Percentiles rank a stretch among this genome's conserved stretches.
These are phyloP conservation scores for Cinnamomum chago DNA, from an alignment of 164 flowering plant species.

Conservation along the genomic window DNA sequence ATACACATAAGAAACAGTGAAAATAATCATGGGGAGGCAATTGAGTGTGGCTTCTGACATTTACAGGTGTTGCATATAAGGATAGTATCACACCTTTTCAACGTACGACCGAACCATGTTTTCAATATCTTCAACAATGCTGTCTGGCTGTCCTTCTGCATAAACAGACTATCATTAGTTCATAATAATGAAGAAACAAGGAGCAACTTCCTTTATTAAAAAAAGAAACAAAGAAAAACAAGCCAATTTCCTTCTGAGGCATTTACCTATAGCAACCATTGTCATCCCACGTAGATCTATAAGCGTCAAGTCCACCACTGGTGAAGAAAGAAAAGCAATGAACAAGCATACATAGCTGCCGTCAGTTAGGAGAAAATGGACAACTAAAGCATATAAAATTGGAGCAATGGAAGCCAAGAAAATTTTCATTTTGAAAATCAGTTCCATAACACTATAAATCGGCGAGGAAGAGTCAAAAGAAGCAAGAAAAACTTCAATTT, in stretches of 20 bases:
- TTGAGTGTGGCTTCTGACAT: constrained; percentile 1
- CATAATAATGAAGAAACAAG: neutral
- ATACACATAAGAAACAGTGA: neutral
- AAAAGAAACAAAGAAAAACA: neutral
- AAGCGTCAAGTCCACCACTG: constrained; percentile 87
- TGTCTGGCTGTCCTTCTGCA: constrained; percentile 79
- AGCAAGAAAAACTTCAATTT: too few species aligned
- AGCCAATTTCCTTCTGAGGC: neutral
- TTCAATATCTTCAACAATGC: constrained; percentile 78
- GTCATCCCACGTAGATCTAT: constrained; percentile 90
- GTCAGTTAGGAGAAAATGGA: neutral
- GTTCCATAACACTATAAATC: too few species aligned
- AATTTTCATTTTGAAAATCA: too few species aligned
- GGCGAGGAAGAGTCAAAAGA: too few species aligned
- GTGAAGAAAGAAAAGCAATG: constrained; percentile 16
- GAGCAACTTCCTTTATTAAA: neutral
- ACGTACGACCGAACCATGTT: constrained; percentile 80
- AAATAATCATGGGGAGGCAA: neutral
- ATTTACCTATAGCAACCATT: constrained; percentile 78
- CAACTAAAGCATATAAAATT: neutral
- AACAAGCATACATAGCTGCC: constrained; percentile 1
- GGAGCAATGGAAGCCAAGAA: neutral
- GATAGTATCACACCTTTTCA: constrained; percentile 48
- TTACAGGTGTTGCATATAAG: neutral
- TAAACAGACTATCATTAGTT: constrained; percentile 7